A percentile compares a stretch with the other conserved stretches of the same genome.
phyloP scores from a whole-genome alignment of 225 moss, liverwort and hornwort genomes.

The Thuidium tamariscinum region DNA sequence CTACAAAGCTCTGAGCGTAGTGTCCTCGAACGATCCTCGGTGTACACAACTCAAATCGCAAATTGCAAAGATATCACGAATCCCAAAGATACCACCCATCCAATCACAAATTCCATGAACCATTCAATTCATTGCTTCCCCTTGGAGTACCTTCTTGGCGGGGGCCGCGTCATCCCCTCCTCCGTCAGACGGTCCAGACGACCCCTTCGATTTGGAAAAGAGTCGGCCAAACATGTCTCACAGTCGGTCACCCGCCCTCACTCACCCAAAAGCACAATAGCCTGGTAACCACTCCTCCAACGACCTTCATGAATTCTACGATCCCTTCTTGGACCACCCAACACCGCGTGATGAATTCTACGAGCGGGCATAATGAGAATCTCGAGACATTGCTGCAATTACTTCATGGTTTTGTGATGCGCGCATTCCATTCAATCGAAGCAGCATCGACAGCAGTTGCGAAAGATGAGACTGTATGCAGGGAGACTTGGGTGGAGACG shows the following conservation, averaged over 20 bases:
- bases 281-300: not conserved
- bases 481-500: not conserved
- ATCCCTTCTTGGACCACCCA: not conserved
- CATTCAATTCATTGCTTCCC: not conserved
- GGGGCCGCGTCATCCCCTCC: not conserved
- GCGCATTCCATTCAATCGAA: not conserved
- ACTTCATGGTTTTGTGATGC: not conserved
- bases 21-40: too few species aligned
- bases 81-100: too few species aligned
- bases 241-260: not conserved
- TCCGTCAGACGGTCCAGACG: not conserved
- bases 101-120: not conserved
- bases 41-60: too few species aligned
- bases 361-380: not conserved
- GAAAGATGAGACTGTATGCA: not conserved
- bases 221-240: slow-evolving; percentile 43
- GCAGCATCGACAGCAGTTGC: not conserved
- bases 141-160: slow-evolving; percentile 6
- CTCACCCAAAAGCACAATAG: not conserved
- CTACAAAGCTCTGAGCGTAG: not conserved
- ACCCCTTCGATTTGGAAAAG: slow-evolving; percentile 48
- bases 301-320: not conserved
- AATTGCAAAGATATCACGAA: not conserved
- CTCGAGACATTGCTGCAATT: not conserved
- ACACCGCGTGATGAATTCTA: not conserved